Base-by-base conservation (phyloP, 768 basidiomycete genomes). In the Stropharia rugosoannulata region DNA sequence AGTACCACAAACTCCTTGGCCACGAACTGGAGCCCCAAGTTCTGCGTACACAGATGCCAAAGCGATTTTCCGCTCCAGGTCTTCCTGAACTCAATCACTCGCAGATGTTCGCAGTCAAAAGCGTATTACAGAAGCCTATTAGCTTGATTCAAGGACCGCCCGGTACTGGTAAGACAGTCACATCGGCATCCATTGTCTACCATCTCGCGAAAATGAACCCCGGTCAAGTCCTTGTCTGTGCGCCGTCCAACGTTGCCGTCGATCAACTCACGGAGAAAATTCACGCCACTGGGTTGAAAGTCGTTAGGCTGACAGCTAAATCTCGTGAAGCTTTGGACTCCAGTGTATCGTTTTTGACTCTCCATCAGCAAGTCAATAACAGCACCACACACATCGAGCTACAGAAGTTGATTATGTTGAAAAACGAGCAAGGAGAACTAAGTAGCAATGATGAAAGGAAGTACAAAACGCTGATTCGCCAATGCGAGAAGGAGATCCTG, bases 171-270 rank as follows among this genome's bases (percentile, higher is more conserved):
- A 99, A 99, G 75, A 99, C 97, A 1, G 97, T 99, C 51, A 99
- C 97, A 0, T 99, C 97, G 8, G 97, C 97, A 9, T 98, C 97
- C 3, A 95, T 97, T 62, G 97, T 99, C 43, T 93, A 98, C 71
- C 96, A 99, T 68, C 86, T 99, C 16, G 95, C 95, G 39, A 98
- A 98, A 78, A 98, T 99, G 96, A 98, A 98, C 67, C 95, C 95
- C 0, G 96, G 96, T 48, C 97, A 98, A 73, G 97, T 99, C 40
- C 90, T 99, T 49, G 97, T 99, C 59, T 95, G 95, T 68, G 97
- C 97, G 7, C 97, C 97, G 0, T 98, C 96, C 51, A 99, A 99
- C 73, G 97, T 99, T 63, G 97, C 97, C 44, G 97, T 99, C 56
- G 97, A 99, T 67, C 97, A 99, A 68, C 84, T 99, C 53, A 97